phyloP scores from a whole-genome alignment of 2,329 filamentous ascomycete genomes.

The Colletotrichum orbiculare region DNA sequence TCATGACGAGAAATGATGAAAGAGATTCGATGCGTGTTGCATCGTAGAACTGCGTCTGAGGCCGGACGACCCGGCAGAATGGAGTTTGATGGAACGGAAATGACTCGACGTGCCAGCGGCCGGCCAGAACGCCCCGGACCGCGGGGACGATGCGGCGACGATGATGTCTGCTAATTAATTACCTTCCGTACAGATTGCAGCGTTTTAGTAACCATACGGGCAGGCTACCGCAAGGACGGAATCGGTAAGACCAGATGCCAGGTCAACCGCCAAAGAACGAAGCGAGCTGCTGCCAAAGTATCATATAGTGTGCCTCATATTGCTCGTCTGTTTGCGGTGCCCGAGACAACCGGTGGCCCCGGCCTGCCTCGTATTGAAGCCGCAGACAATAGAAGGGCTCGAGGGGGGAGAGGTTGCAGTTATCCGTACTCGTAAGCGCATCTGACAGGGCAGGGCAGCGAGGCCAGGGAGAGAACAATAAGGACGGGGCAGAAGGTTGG shows the following conservation, averaged over 20 bases:
- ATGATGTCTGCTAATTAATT: not conserved
- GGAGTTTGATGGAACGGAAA: slow-evolving; percentile 31
- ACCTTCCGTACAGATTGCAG: too few relatives aligned
- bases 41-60: not conserved
- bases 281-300: not conserved
- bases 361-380: slow-evolving; percentile 19
- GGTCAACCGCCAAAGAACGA: slow-evolving; percentile 1
- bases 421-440: not conserved
- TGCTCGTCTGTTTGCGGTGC: slow-evolving; percentile 17
- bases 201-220: too few relatives aligned
- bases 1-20: slow-evolving; percentile 3
- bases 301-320: slow-evolving; percentile 8
- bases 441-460: not conserved
- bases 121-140: not conserved
- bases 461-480: not conserved
- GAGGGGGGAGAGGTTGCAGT: not conserved
- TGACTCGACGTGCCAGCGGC: slow-evolving; percentile 31
- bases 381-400: slow-evolving; percentile 4
- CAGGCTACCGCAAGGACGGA: too few relatives aligned
- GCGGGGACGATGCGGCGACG: not conserved
- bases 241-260: not conserved
- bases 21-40: not conserved
- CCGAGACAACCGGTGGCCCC: slow-evolving; percentile 25
- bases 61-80: slow-evolving; percentile 27
- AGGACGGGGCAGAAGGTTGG: not conserved